A percentile compares a stretch with the other conserved stretches of the same genome.
Conservation (phyloP, 768 basidiomycete species). For the Floccularia luteovirens region DNA sequence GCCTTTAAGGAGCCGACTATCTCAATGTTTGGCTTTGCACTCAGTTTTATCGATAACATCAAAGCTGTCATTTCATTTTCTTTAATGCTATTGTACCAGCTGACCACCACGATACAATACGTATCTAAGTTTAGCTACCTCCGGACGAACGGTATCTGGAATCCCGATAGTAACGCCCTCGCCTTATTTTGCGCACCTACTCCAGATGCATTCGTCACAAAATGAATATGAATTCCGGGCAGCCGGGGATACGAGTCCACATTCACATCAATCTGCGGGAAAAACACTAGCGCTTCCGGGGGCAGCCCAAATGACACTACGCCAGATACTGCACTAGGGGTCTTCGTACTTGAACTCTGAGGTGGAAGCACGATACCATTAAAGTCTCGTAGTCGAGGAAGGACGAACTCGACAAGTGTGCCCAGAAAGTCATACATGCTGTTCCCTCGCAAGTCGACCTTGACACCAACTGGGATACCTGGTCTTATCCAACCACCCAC, state of each 20-base stretch:
- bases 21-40: no score
- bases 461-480: slow-evolving; percentile 77
- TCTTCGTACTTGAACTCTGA: slow-evolving; percentile 58
- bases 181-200: slow-evolving; percentile 88
- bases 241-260: slow-evolving; percentile 79
- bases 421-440: slow-evolving; percentile 94
- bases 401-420: slow-evolving; percentile 85
- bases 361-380: slow-evolving; percentile 76
- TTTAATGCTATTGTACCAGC: no score
- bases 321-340: slow-evolving; percentile 74
- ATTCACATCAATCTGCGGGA: slow-evolving; percentile 96
- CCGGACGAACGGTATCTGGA: slow-evolving; percentile 80
- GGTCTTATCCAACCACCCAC: slow-evolving; percentile 82
- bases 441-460: slow-evolving; percentile 85
- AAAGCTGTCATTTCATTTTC: no score
- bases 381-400: slow-evolving; percentile 92
- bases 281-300: slow-evolving; percentile 78
- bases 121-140: no score
- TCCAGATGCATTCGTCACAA: slow-evolving; percentile 83
- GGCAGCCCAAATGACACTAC: slow-evolving; percentile 88
- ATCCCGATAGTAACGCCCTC: slow-evolving; percentile 80
- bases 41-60: no score
- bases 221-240: slow-evolving; percentile 92
- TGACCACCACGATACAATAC: no score
- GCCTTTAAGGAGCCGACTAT: no score